Evolutionary conservation across 2,329 filamentous ascomycete species (phyloP).

Genomic region (Xylariaceae sp.): DNA sequence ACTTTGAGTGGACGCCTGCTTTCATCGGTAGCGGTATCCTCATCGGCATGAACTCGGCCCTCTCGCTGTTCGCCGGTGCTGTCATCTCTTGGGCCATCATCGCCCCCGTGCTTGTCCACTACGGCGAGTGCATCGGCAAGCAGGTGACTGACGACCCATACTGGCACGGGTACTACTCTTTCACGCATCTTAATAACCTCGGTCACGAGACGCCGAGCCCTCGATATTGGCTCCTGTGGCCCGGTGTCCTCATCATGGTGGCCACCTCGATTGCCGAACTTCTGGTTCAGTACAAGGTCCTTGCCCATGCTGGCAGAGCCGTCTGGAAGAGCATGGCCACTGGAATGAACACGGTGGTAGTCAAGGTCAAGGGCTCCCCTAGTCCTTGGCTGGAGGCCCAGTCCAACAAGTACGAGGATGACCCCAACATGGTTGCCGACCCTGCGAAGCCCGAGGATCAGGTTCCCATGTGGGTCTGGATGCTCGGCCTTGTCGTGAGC

Average conservation of each 20-base stretch:
- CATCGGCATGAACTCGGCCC: conserved; percentile 52
- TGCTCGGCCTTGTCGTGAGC: conserved; percentile 41
- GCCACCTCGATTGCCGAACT: conserved; percentile 37
- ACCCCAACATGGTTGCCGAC: conserved; percentile 44
- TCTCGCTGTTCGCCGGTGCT: conserved; percentile 52
- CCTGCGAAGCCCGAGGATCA: conserved; percentile 41
- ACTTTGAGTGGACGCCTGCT: conserved; percentile 51
- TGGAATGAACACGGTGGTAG: conserved; percentile 35
- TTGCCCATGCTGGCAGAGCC: conserved; percentile 38
- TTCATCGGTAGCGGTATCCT: conserved; percentile 56
- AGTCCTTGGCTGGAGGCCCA: conserved; percentile 38
- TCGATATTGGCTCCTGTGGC: conserved; percentile 39
- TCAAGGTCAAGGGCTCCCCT: conserved; percentile 36
- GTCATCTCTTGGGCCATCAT: conserved; percentile 53
- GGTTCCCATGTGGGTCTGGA: conserved; percentile 50
- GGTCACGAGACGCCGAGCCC: conserved; percentile 32
- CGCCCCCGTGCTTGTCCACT: conserved; percentile 50
- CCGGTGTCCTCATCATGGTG: conserved; percentile 39
- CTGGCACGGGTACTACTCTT: conserved; percentile 39
- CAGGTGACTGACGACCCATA: conserved; percentile 34
- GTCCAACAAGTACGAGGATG: conserved; percentile 27
- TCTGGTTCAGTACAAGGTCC: conserved; percentile 35
- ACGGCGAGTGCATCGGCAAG: conserved; percentile 42
- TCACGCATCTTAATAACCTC: conserved; percentile 30
- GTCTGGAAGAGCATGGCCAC: conserved; percentile 41